Conservation (phyloP, 2,329 filamentous ascomycete species). For the Iodosphaeria phyllophila region DNA sequence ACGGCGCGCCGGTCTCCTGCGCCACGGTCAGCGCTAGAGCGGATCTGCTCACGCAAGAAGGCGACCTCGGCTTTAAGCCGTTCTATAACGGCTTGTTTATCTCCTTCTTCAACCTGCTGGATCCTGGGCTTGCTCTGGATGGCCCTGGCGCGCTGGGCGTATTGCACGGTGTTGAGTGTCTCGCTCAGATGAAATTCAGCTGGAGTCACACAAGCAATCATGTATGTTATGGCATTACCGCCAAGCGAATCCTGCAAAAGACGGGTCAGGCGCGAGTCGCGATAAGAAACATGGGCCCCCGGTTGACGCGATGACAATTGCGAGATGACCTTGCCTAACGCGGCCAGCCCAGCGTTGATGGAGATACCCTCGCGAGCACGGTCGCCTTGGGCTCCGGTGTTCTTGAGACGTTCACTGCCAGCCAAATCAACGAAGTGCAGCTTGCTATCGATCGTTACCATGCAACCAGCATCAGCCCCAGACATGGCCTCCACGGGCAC, state of each 20-base stretch:
- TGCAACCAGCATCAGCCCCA: slow-evolving; percentile 43
- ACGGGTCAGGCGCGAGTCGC: slow-evolving; percentile 91
- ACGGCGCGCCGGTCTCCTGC: slow-evolving; percentile 36
- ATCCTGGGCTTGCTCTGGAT: slow-evolving; percentile 97
- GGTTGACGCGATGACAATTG: slow-evolving; percentile 81
- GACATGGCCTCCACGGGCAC: slow-evolving; percentile 68
- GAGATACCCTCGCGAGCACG: slow-evolving; percentile 92
- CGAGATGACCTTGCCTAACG: slow-evolving; percentile 93
- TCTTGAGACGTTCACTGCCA: slow-evolving; percentile 90
- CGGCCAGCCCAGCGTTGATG: slow-evolving; percentile 90
- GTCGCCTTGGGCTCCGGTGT: slow-evolving; percentile 88
- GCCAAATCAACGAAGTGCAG: slow-evolving; percentile 96
- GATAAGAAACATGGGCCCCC: slow-evolving; percentile 87
- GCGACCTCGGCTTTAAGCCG: slow-evolving; percentile 83
- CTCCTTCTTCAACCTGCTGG: slow-evolving; percentile 79
- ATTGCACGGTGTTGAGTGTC: slow-evolving; percentile 92
- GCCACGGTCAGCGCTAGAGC: slow-evolving; percentile 56
- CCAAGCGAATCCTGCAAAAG: slow-evolving; percentile 91
- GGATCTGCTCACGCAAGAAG: slow-evolving; percentile 85
- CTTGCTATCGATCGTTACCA: slow-evolving; percentile 89
- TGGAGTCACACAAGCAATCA: slow-evolving; percentile 96
- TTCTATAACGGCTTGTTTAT: slow-evolving; percentile 88
- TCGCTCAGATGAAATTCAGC: slow-evolving; percentile 96
- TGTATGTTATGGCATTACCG: slow-evolving; percentile 95
- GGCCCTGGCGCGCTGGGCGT: slow-evolving; percentile 84